Evolutionary conservation across 2,329 filamentous ascomycete species (phyloP), one percentile per base, ranked within the genome.

Genomic region (Cercospora zeae-maydis): DNA sequence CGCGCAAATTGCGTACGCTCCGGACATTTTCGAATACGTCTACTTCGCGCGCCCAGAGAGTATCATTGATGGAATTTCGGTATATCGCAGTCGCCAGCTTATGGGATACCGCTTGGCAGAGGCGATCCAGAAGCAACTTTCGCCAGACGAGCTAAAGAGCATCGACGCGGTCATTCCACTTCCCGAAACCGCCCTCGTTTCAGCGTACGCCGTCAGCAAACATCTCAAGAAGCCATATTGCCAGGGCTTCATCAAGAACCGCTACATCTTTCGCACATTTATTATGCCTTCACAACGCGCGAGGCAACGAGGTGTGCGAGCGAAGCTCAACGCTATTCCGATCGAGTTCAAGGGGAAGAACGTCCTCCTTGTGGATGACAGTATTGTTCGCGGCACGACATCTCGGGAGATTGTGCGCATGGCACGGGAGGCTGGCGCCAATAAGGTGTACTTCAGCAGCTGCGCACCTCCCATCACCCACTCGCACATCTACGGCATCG

Each of bases 151-250:
- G 13, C 79, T 96, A 64, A 83, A 86, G 63, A 86, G 92, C 37
- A 93, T 96, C 70, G 92, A 96, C 69, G 86, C 87, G 60, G 88
- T 96, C 42, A 92, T 96, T 71, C 91, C 92, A 0, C 90, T 96
- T 63, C 89, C 89, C 0, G 89, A 93, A 76, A 96, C 92, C 0
- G 89, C 88, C 47, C 92, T 92, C 66, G 93, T 90, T 0, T 89
- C 91, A 1, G 92, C 92, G 2, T 86, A 90, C 8, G 86, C 85
- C 53, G 84, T 96, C 27, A 88, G 92, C n/a, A 85, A 88, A 71
- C 82, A 85, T 42, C 82, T 96, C 16, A 84, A 86, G 69, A 92
- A 91, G 75, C 89, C 90, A 1, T 92, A 90, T 72, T 88, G 85
- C 63, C 89, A 91, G 73, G 92, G 88, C 2, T 93, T 96, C 71